These are phyloP conservation scores for Tylopilus sp. DNA, from an alignment of 1,284 basidiomycete genomes.

Conservation along the genomic window DNA sequence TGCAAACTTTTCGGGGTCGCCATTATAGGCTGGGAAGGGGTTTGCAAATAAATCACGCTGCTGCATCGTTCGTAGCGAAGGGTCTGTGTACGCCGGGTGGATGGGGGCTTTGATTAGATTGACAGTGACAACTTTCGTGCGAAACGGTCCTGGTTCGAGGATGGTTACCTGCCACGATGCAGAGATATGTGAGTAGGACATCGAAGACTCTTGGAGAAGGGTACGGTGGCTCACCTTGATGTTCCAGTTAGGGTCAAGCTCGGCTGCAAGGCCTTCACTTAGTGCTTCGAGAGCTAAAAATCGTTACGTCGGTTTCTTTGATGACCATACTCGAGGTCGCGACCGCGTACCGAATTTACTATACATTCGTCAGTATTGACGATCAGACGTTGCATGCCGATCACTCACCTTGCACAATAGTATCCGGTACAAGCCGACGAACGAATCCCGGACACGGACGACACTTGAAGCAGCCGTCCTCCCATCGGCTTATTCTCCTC, in stretches of 20 bases:
- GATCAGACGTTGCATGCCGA: not conserved
- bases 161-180: constrained; percentile 17
- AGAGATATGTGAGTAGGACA: not conserved
- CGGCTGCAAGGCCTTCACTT: constrained; percentile 16
- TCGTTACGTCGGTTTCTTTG: not conserved
- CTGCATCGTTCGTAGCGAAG: constrained; percentile 3
- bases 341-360: constrained; percentile 22
- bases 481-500: constrained; percentile 25
- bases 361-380: not conserved
- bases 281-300: constrained; percentile 20
- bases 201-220: not conserved
- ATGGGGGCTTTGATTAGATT: constrained; percentile 1
- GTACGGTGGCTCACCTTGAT: constrained; percentile 14
- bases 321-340: not conserved
- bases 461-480: constrained; percentile 24
- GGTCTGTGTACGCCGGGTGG: constrained; percentile 22
- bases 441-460: constrained; percentile 16
- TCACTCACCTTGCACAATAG: constrained; percentile 22
- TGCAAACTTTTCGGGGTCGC: constrained; percentile 22
- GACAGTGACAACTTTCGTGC: constrained; percentile 5
- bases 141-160: constrained; percentile 21
- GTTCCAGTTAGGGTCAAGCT: constrained; percentile 23
- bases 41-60: not conserved
- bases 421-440: constrained; percentile 3
- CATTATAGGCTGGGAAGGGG: constrained; percentile 1